Base-by-base conservation (phyloP, 2,329 filamentous ascomycete genomes). In the Dothideomycetes sp. region DNA sequence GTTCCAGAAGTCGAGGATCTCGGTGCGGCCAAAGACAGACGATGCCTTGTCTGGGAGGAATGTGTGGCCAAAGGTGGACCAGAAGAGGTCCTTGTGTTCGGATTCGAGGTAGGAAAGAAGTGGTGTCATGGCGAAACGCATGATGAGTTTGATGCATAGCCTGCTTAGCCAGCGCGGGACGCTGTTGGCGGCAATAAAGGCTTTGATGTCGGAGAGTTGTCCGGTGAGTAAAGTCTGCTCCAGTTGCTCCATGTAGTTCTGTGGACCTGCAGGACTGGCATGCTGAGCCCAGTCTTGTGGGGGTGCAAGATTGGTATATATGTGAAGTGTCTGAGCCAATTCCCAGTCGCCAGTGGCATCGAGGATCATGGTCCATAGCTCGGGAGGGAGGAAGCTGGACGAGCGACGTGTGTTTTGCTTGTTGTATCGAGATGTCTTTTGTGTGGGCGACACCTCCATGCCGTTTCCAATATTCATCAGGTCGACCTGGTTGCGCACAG, bases 291-390 rank as follows among this genome's bases (percentile, higher is more conserved):
- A 94, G 49, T 84, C 76, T 27, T 67, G 59, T 1, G 89, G 87
- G 45, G 80, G 75, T 1, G 77, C 72, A 4, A 94, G 66, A 40
- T 75, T 86, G 1, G 86, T 86, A 53, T 83, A 89, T 33, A 95
- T 75, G 41, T 83, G 79, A 4, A 95, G 68, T 1, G 84, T 81
- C 48, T 80, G 80, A 8, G 89, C 83, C 15, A 93, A 69, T 61
- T 95, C 89, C 89, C 89, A 96, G 58, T 96, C 89, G 32, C 78
- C 78, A 1, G 87, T 76, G 46, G 81, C 77, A 47, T 93, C 84
- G 32, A 95, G 77, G 35, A 96, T 82, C 42, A 89, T 81, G 22
- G 81, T 81, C 86, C 88, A 94, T 30, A 95, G 73, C 60, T 96
- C 89, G 0, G 83, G 77, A 0, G 89, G 89, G 1, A 96, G 66